Evolutionary conservation across 176 grass and related monocot genomes (phyloP), one percentile per base, ranked within the genome.

Genomic region (Juncus inflexus): DNA sequence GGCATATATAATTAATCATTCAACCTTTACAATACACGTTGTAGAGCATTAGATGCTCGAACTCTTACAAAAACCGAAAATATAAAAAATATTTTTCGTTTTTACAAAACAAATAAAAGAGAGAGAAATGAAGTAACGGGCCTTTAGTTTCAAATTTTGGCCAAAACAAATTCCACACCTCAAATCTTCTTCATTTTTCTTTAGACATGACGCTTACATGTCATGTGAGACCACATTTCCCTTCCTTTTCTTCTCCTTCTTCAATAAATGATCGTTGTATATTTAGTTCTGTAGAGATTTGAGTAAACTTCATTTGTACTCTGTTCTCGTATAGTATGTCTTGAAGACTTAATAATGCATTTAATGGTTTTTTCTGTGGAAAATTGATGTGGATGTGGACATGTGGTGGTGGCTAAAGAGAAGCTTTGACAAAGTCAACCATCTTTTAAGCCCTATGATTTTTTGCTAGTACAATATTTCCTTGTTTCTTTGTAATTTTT

Each of bases 381-480:
- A 57, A 13, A 57, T 13, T 12, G 12, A 13, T 57, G 54, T 57
- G 54, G 14, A 39, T 9, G 15, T 69, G 37, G 35, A 12, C 49
- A 8, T 52, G 49, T 57, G 54, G 14, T 56, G 15, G 15, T 69
- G 37, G 35, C 35, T 9, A 47, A 39, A 55, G 49, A 68, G 15
- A 69, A 69, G 55, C 65, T n/a, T 69, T 69, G 65, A 69, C 35
- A 53, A 69, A 55, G 42, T 69, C 12, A 69, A 69, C 50, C 39
- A 8, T 11, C 4, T 40, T 55, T 69, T 68, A 68, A 66, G 8
- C 7, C 35, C 61, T 41, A 63, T 37, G 41, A 63, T 45, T 41
- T 28, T 14, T 63, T 42, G 41, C 52, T 42, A 11, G 40, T 28
- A 56, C 64, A 52, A 6, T 15, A 50, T 12, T 52, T 16, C 8